Percentiles rank a stretch among this genome's conserved stretches.
Conservation (phyloP, 2,329 filamentous ascomycete species). For the Epichloe aotearoae region DNA sequence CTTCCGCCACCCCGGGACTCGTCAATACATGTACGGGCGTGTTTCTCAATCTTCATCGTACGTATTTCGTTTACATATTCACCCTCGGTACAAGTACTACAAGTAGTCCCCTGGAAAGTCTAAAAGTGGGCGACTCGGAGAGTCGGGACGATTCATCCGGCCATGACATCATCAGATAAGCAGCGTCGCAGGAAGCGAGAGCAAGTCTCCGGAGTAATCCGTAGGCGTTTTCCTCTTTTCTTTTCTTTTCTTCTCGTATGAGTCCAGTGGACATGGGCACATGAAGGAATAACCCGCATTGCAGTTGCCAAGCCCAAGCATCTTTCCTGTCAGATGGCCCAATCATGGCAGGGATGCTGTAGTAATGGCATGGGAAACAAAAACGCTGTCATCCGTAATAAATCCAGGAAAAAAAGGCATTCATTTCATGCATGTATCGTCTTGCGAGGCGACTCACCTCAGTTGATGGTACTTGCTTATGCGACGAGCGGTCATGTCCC, state of each 20-base stretch:
- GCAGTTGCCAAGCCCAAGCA: background rate
- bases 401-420: background rate
- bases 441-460: too few relatives aligned
- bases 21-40: background rate
- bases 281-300: background rate
- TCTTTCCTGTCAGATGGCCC: background rate
- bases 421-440: too few relatives aligned
- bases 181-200: background rate
- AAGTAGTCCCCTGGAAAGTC: too few relatives aligned
- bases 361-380: background rate
- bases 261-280: background rate
- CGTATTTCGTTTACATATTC: too few relatives aligned
- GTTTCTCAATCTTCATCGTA: too few relatives aligned
- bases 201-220: background rate
- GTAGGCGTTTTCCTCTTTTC: background rate
- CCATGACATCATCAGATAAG: too few relatives aligned
- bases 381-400: background rate
- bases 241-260: background rate
- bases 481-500: too few relatives aligned
- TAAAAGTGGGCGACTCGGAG: too few relatives aligned
- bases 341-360: background rate
- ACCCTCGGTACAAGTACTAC: too few relatives aligned
- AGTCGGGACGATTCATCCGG: too few relatives aligned
- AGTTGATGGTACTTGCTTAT: too few relatives aligned
- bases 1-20: constrained; percentile 3